Evolutionary conservation across 129 eudicot species (phyloP).

Genomic region (Flaveria brownii): DNA sequence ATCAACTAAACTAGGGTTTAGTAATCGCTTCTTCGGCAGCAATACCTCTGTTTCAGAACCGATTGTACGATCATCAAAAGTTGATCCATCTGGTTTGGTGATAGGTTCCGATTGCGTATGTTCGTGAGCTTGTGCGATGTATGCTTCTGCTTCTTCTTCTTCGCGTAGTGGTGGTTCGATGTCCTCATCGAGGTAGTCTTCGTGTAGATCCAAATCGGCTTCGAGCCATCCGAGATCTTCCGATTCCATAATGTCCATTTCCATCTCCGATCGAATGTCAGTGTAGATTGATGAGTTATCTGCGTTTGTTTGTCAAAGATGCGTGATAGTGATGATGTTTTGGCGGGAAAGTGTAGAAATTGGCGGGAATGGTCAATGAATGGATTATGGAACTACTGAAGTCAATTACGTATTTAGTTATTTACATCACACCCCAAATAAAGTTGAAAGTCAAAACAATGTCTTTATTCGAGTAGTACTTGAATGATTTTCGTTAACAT

Average conservation of each 20-base stretch:
- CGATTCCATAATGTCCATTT: slow-evolving; percentile 47
- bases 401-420: too few relatives aligned
- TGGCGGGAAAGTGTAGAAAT: slow-evolving; percentile 40
- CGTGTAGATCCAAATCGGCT: slow-evolving; percentile 51
- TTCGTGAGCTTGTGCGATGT: slow-evolving; percentile 20
- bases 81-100: slow-evolving; percentile 29
- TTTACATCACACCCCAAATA: too few relatives aligned
- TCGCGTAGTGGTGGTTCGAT: slow-evolving; percentile 37
- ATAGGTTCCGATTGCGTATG: slow-evolving; percentile 22
- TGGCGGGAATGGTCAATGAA: slow-evolving; percentile 25
- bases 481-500: too few relatives aligned
- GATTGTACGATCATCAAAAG: slow-evolving; percentile 22
- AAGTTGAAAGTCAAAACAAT: too few relatives aligned
- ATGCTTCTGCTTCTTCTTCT: not conserved
- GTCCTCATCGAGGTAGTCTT: slow-evolving; percentile 46
- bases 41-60: slow-evolving; percentile 18
- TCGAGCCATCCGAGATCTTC: slow-evolving; percentile 83
- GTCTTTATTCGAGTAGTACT: too few relatives aligned
- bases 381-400: too few relatives aligned
- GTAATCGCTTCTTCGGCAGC: slow-evolving; percentile 48
- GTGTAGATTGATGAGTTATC: slow-evolving; percentile 5
- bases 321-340: slow-evolving; percentile 12
- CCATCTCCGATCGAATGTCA: slow-evolving; percentile 27
- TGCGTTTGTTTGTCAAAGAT: slow-evolving; percentile 15
- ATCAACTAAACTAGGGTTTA: slow-evolving; percentile 7